Conservation (phyloP, 2,329 filamentous ascomycete genomes). For the Pyrenochaeta sp. region DNA sequence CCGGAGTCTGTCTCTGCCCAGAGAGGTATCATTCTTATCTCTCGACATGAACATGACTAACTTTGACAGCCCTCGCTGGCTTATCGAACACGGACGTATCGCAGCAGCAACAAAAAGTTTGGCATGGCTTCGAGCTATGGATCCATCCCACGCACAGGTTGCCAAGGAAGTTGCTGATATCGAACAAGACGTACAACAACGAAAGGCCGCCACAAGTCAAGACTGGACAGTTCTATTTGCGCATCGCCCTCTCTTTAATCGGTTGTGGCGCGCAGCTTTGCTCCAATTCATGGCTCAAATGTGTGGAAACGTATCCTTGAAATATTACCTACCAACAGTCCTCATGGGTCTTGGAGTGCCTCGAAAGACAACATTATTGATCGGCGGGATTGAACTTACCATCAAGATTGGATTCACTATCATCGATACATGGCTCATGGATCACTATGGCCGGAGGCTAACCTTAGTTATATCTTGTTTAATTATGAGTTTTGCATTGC, state of each 20-base stretch:
- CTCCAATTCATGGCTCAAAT: constrained; percentile 69
- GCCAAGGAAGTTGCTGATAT: constrained; percentile 56
- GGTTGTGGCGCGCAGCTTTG: constrained; percentile 65
- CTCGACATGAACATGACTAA: constrained; percentile 2
- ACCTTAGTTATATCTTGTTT: constrained; percentile 61
- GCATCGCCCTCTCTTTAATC: constrained; percentile 58
- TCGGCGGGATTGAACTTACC: constrained; percentile 65
- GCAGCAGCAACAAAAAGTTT: constrained; percentile 57
- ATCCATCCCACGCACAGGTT: constrained; percentile 46
- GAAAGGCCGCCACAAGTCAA: constrained; percentile 46
- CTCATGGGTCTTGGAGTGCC: constrained; percentile 61
- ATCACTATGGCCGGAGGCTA: constrained; percentile 59
- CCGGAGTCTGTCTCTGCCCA: constrained; percentile 62
- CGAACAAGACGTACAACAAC: constrained; percentile 53
- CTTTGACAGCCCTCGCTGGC: constrained; percentile 62
- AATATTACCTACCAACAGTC: constrained; percentile 66
- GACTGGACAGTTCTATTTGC: constrained; percentile 61
- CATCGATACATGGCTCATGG: constrained; percentile 66
- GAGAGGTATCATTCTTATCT: constrained; percentile 58
- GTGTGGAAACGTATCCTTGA: constrained; percentile 68
- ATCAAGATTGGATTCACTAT: constrained; percentile 66
- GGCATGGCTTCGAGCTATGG: constrained; percentile 57
- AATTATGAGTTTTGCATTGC: constrained; percentile 63
- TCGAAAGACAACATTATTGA: constrained; percentile 60
- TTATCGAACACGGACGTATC: constrained; percentile 60